Conservation (phyloP, 352 stramenopile species). For the Lagenidium sp. region DNA sequence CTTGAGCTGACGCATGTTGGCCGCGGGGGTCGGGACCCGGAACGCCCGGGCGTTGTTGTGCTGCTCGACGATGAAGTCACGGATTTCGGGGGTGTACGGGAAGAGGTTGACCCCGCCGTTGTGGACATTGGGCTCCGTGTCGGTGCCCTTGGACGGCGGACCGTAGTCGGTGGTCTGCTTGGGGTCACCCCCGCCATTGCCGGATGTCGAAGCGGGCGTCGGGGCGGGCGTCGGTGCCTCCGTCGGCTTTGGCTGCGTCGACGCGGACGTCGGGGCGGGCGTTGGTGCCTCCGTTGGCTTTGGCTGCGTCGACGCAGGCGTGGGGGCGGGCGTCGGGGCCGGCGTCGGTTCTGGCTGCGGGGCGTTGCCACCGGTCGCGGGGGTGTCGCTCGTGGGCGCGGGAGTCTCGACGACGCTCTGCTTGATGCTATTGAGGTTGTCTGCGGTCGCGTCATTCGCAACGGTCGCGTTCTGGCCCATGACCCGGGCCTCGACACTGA, state of each 20-base stretch:
- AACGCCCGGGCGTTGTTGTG: slow-evolving; percentile 25
- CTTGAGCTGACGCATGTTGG: slow-evolving; percentile 27
- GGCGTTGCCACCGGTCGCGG: too few relatives aligned
- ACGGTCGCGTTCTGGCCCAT: too few relatives aligned
- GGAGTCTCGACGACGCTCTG: too few relatives aligned
- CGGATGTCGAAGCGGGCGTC: neutral
- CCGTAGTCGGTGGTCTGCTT: neutral
- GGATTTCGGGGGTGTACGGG: slow-evolving; percentile 20
- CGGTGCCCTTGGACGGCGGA: neutral
- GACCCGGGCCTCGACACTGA: too few relatives aligned
- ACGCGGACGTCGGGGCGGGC: neutral
- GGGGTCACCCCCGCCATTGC: neutral
- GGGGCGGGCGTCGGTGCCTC: neutral
- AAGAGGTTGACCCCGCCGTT: slow-evolving; percentile 26
- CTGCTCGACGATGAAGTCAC: slow-evolving; percentile 21
- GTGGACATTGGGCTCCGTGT: slow-evolving; percentile 14
- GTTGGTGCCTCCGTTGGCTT: neutral
- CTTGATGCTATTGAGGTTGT: too few relatives aligned
- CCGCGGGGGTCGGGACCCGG: slow-evolving; percentile 13
- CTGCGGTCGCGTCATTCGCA: too few relatives aligned
- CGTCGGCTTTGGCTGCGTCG: neutral
- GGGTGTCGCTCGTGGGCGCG: too few relatives aligned
- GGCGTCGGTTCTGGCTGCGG: neutral
- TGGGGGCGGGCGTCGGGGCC: neutral
- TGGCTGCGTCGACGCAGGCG: neutral